Percentiles rank a stretch among this genome's conserved stretches.
Conservation (phyloP, 495 filamentous ascomycete genomes). For the Penicillium egyptiacum region DNA sequence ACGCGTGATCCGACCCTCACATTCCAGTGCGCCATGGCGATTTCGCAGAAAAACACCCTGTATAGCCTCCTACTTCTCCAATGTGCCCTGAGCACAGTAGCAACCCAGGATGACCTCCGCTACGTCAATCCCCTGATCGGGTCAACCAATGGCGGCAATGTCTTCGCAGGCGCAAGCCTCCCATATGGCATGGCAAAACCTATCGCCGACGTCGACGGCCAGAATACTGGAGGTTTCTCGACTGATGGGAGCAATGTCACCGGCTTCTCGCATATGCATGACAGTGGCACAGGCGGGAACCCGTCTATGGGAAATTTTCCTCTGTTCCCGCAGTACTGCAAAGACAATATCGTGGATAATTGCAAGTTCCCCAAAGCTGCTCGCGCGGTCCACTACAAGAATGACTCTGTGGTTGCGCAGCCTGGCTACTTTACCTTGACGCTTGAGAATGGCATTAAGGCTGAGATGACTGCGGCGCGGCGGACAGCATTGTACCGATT, state of each 20-base stretch:
- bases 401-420: slow-evolving; percentile 55
- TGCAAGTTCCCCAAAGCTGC: slow-evolving; percentile 59
- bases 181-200: slow-evolving; percentile 76
- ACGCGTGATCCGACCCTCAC: not conserved
- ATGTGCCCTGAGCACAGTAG: slow-evolving; percentile 1
- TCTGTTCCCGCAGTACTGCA: slow-evolving; percentile 65
- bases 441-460: slow-evolving; percentile 56
- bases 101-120: slow-evolving; percentile 26
- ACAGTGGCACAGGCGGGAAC: slow-evolving; percentile 65
- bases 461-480: slow-evolving; percentile 68
- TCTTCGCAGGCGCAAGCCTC: slow-evolving; percentile 72
- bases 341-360: slow-evolving; percentile 57
- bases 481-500: slow-evolving; percentile 70
- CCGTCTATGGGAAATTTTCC: slow-evolving; percentile 73
- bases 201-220: slow-evolving; percentile 65
- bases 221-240: slow-evolving; percentile 71
- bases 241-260: slow-evolving; percentile 62
- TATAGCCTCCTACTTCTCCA: slow-evolving; percentile 9
- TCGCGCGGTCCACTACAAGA: slow-evolving; percentile 45
- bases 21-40: slow-evolving; percentile 7
- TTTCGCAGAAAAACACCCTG: not conserved
- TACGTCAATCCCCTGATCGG: slow-evolving; percentile 56
- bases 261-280: slow-evolving; percentile 65
- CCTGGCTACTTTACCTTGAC: slow-evolving; percentile 69
- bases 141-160: slow-evolving; percentile 59